Evolutionary conservation across 805 yeast species (phyloP).

Genomic region (Saturnispora diversa): DNA sequence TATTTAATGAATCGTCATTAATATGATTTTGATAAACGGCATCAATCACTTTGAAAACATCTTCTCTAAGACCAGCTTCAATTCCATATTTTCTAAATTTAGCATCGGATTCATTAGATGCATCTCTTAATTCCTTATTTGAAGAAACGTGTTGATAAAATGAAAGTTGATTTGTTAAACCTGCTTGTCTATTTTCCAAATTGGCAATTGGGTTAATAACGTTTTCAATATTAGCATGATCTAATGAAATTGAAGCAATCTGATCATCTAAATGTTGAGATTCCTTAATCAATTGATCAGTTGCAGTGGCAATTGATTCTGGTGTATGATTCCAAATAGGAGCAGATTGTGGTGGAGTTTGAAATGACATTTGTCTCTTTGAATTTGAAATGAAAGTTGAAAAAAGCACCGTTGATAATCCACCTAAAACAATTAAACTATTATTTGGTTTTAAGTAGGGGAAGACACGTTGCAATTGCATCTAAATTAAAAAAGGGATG

Average conservation of each 20-base stretch:
- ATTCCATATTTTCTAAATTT: constrained; percentile 48
- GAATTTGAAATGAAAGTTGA: background rate
- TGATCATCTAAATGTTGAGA: constrained; percentile 42
- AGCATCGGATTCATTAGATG: constrained; percentile 57
- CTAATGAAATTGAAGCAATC: constrained; percentile 36
- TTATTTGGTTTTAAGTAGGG: background rate
- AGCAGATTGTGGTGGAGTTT: constrained; percentile 30
- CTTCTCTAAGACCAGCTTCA: constrained; percentile 59
- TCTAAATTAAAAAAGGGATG: background rate
- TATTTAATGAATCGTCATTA: constrained; percentile 30
- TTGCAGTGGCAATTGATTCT: constrained; percentile 35
- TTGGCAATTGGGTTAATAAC: constrained; percentile 47
- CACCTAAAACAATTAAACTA: background rate
- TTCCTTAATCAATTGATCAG: constrained; percentile 38
- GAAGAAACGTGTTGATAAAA: constrained; percentile 70
- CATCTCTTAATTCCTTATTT: constrained; percentile 58
- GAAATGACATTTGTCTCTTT: constrained; percentile 1
- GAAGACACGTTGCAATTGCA: background rate
- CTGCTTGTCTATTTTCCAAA: constrained; percentile 41
- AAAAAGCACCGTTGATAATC: background rate
- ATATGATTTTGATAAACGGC: constrained; percentile 37
- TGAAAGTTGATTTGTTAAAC: constrained; percentile 42
- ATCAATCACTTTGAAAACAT: constrained; percentile 53
- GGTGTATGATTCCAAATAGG: constrained; percentile 59
- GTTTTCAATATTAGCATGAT: constrained; percentile 46